phyloP scores from a whole-genome alignment of 2,329 filamentous ascomycete species.

The Atkinsonella hypoxylon region DNA sequence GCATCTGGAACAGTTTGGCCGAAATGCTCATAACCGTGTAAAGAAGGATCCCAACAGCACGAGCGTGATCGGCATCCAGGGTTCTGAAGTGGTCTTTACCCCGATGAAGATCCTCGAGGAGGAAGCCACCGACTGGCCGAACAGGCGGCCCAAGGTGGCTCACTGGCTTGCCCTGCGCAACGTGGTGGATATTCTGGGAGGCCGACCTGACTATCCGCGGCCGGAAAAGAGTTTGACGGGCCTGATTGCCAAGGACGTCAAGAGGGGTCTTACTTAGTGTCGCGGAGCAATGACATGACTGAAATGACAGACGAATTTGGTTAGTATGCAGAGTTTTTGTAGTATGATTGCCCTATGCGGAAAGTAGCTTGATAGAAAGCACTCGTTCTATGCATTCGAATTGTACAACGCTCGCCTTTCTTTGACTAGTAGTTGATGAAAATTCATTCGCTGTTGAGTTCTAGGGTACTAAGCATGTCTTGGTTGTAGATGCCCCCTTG shows the following conservation, averaged over 20 bases:
- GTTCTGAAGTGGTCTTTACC: conserved; percentile 78
- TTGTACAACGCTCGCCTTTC: too few species aligned
- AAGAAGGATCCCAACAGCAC: conserved; percentile 61
- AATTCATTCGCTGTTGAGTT: too few species aligned
- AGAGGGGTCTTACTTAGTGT: conserved; percentile 33
- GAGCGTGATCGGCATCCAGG: conserved; percentile 83
- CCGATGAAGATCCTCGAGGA: conserved; percentile 71
- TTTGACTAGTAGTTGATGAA: too few species aligned
- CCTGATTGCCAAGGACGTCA: conserved; percentile 45
- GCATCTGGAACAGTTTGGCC: conserved; percentile 70
- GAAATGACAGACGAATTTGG: background rate
- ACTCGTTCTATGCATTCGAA: too few species aligned
- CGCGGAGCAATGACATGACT: background rate
- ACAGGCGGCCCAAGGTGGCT: conserved; percentile 69
- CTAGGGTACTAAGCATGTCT: too few species aligned
- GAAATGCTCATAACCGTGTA: conserved; percentile 53
- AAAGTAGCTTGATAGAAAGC: too few species aligned
- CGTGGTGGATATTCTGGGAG: conserved; percentile 75
- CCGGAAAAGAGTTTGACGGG: conserved; percentile 41
- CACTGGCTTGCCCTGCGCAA: conserved; percentile 76
- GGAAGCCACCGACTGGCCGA: conserved; percentile 84
- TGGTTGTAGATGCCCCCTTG: too few species aligned
- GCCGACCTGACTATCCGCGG: conserved; percentile 43
- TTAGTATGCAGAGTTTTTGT: too few species aligned
- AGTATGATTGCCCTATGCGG: too few species aligned